Base-by-base conservation (phyloP, 2,329 filamentous ascomycete species). In the Periconia macrospinosa region DNA sequence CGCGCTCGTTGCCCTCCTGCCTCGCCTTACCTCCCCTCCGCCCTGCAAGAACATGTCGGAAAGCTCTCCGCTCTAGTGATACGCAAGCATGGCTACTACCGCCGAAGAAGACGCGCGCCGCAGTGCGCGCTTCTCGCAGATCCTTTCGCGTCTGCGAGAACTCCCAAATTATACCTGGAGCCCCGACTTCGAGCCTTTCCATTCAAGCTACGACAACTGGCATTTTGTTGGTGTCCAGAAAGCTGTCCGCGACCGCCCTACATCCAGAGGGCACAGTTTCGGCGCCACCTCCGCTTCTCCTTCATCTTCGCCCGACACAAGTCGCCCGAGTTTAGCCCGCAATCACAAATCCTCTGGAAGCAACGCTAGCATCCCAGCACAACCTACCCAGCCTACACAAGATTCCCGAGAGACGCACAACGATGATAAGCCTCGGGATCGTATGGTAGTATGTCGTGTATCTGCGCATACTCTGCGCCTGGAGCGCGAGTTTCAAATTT, bases 401-500 rank as follows among this genome's bases (percentile, higher is more conserved):
- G 33, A 37, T 37, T 86, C 65, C 75, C 80, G 57, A 65, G 72
- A 58, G 68, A 86, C 66, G 75, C 80, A 54, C 59, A 70, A 59
- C 78, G 83, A 59, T 72, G 46, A 75, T 70, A 8, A 68, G 69
- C n/a, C 75, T 66, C 57, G 66, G 59, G 45, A 80, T 74, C 42
- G 56, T 68, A 82, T 83, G 8, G 87, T 97, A 6, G 80, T 96
- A 27, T 93, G 92, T 42, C 86, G 91, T 19, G 81, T 97, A 43
- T 96, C 92, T 0, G 87, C 85, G 57, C 91, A 96, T 74, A 83
- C 88, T 15, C 79, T 96, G 49, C 86, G 92, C 8, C 85, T 97
- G 62, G 92, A 97, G 77, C 83, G 92, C 57, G 88, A 93, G 53
- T 97, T 89, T 67, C 90, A 96, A 64, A 89, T 94, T 61, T 85